Evolutionary conservation across 1,139 yeast genomes (phyloP), one percentile per base, ranked within the genome.

Genomic region (Pichia sp.): DNA sequence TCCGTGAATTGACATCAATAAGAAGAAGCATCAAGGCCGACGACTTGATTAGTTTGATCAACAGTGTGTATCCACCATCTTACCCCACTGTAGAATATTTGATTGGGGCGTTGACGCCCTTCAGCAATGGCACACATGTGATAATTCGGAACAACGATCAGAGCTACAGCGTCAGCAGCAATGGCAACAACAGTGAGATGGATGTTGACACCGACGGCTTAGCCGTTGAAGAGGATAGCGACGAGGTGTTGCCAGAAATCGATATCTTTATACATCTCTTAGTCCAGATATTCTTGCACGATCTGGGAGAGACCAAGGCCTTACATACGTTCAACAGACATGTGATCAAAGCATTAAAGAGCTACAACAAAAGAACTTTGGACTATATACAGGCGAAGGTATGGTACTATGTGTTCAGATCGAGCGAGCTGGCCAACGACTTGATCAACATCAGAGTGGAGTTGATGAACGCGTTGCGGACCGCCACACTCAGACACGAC

Each of bases 401-500:
- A 59, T 95, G 99, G 98, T 95, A 92, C 69, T 93, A 90, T 72
- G 81, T 90, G 61, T 80, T 86, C 50, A 81, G 96, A 70, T 81
- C 92, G 5, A 82, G 84, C 62, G 99, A 93, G 72, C 73, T 85
- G 58, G 67, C 75, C 46, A 79, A 78, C n/a, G 85, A 85, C 62
- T 73, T 84, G 56, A 74, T 77, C 53, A 72, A 81, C n/a, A 75
- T 89, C 53, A 83, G 95, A 66, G 81, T 89, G 7, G 83, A 79
- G 49, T 76, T 93, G 67, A 80, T 90, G 68, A 74, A 77, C 43
- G 89, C 88, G 16, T 78, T 93, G 67, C 83, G 97, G 72, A 87
- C 95, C 3, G 92, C 97, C 4, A 85, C 96, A 30, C 80, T 95
- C 62, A 85, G 97, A 64, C 97, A 93, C 67, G 98, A 95, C 69